Percentiles rank a stretch among this genome's conserved stretches.
Evolutionary conservation across 805 yeast species (phyloP).

Genomic region (Clavispora phyllophila): DNA sequence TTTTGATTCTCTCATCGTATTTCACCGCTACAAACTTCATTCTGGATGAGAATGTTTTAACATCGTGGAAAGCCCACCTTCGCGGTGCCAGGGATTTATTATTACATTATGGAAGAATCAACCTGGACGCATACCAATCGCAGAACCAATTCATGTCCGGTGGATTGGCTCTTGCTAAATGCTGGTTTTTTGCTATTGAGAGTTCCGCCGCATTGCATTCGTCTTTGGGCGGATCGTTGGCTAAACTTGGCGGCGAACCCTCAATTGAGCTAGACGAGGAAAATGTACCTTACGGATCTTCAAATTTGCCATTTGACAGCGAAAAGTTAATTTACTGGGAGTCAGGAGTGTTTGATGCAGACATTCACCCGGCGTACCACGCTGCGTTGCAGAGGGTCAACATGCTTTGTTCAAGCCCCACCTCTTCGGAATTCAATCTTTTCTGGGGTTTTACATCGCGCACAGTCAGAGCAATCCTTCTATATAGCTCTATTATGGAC

Average conservation of each 20-base stretch:
- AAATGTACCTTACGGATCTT: constrained; percentile 2
- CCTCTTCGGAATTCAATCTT: constrained; percentile 22
- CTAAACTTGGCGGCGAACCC: constrained; percentile 2
- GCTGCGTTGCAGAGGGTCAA: constrained; percentile 26
- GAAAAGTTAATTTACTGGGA: constrained; percentile 18
- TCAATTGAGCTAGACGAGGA: neutral
- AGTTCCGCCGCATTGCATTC: constrained; percentile 17
- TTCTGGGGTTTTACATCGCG: constrained; percentile 29
- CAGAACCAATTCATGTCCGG: constrained; percentile 10
- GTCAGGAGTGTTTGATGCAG: constrained; percentile 27
- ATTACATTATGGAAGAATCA: constrained; percentile 13
- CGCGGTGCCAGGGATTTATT: constrained; percentile 24
- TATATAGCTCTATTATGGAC: constrained; percentile 22
- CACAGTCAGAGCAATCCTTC: constrained; percentile 23
- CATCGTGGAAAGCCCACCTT: constrained; percentile 22
- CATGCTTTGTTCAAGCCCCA: constrained; percentile 15
- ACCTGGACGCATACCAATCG: constrained; percentile 2
- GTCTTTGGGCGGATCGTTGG: constrained; percentile 12
- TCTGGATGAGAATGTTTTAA: constrained; percentile 7
- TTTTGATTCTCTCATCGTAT: constrained; percentile 19
- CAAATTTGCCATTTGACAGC: constrained; percentile 3
- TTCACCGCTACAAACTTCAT: constrained; percentile 19
- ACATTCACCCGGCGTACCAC: constrained; percentile 25
- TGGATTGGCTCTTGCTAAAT: constrained; percentile 22
- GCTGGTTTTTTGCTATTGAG: constrained; percentile 26